These are phyloP conservation scores for Tylopilus orsonianus DNA, from an alignment of 1,284 basidiomycete genomes.

Conservation along the genomic window DNA sequence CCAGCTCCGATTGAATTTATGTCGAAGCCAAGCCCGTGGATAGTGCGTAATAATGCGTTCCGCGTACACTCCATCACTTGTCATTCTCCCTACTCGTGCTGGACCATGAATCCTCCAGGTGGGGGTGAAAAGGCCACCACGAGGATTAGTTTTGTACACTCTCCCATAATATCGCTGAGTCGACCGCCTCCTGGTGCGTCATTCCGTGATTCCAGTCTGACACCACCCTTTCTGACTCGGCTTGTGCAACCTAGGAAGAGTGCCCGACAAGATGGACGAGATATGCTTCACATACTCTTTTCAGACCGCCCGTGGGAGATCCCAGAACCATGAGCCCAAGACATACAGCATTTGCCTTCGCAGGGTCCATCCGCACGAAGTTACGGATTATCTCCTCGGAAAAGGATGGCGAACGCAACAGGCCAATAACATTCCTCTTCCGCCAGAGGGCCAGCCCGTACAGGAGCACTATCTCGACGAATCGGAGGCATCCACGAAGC, in stretches of 20 bases:
- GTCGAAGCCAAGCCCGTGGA: not conserved
- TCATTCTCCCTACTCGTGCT: not conserved
- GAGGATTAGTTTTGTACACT: conserved; percentile 27
- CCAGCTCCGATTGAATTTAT: conserved; percentile 27
- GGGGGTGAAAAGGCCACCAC: conserved; percentile 17
- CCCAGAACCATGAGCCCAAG: conserved; percentile 52
- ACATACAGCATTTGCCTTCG: conserved; percentile 72
- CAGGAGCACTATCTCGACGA: conserved; percentile 25
- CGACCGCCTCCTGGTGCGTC: conserved; percentile 26
- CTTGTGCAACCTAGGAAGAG: conserved; percentile 42
- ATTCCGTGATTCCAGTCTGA: not conserved
- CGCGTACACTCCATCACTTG: not conserved
- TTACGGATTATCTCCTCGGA: conserved; percentile 51
- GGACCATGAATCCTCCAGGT: conserved; percentile 23
- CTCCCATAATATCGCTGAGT: conserved; percentile 27
- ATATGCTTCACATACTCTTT: conserved; percentile 74
- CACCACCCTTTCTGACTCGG: not conserved
- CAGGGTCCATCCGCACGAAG: conserved; percentile 70
- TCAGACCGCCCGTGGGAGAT: conserved; percentile 60
- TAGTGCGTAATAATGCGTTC: not conserved
- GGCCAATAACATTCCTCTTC: conserved; percentile 48
- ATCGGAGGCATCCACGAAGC: conserved; percentile 35
- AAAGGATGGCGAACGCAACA: conserved; percentile 25
- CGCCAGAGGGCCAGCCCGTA: conserved; percentile 57
- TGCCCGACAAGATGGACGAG: conserved; percentile 63